Base-by-base conservation (phyloP, 352 stramenopile genomes). In the Globisporangium paroecandrum region DNA sequence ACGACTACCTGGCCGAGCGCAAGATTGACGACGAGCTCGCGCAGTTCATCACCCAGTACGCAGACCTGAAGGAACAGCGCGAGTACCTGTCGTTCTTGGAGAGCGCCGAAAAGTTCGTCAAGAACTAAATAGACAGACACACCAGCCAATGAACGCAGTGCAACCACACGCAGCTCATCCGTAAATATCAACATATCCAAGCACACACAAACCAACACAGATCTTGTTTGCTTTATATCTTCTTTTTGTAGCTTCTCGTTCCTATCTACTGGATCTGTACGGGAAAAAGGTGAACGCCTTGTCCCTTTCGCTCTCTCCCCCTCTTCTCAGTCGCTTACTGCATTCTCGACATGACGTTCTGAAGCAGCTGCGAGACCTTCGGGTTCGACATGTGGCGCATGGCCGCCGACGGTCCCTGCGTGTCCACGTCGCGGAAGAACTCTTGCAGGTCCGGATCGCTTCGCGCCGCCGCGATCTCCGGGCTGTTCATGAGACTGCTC, bases 371-470 rank as follows among this genome's bases (percentile, higher is more conserved):
- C 59, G 85, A 85, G 47, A 95, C 87, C 74, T 93, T 93, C 9
- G 87, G 87, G 74, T 95, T 93, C 22, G 87, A 95, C 83, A 92
- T 92, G 80, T 95, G 87, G 55, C 85, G 87, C 83, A 92, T 92
- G 13, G 85, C 87, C 34, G 87, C 87, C 56, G 83, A 91, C 36
- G 87, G 87, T 9, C 87, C 87, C 60, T 93, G 78, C 34, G 66
- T 69, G 65, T 95, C 87, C 62, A 95, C 80, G 62, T 95, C 87
- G 51, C 76, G 82, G 77, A 95, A 95, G 38, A 93, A 95, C 51
- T 91, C 85, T 62, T 79, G 74, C 64, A 95, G 58, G 32, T 92
- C 87, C 25, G 85, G 85, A 70, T 95, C 87, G 57, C 73, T 85
- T 22, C 87, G 82, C 25, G 85, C 84, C 12, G 83, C 85, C 62